Evolutionary conservation across 768 basidiomycete genomes (phyloP).

Genomic region (Royoungia palumana): DNA sequence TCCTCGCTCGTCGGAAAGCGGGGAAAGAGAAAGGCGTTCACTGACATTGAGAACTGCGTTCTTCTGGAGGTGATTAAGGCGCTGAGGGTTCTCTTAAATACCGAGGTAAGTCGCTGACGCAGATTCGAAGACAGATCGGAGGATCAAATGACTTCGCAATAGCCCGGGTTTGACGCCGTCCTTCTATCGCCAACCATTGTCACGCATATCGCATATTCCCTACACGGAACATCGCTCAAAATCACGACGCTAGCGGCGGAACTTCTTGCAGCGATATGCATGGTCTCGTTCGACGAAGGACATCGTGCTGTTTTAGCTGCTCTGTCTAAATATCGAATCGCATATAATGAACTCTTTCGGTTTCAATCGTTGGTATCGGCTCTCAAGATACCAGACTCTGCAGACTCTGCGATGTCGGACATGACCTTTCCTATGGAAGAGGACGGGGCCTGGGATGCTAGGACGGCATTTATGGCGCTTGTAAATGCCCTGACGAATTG

Average conservation of each 20-base stretch:
- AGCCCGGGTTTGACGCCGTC: constrained; percentile 74
- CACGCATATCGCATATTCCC: constrained; percentile 67
- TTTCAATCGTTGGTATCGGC: constrained; percentile 73
- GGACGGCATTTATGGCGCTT: constrained; percentile 71
- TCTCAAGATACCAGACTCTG: constrained; percentile 51
- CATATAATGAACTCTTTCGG: constrained; percentile 69
- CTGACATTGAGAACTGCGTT: constrained; percentile 64
- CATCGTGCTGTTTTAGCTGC: constrained; percentile 73
- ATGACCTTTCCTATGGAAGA: constrained; percentile 47
- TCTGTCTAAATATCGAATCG: constrained; percentile 74
- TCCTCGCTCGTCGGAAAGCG: constrained; percentile 61
- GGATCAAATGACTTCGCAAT: not conserved
- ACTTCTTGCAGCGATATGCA: constrained; percentile 79
- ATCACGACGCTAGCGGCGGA: constrained; percentile 69
- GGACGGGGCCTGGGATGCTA: constrained; percentile 77
- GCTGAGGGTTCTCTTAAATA: constrained; percentile 79
- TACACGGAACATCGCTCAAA: constrained; percentile 65
- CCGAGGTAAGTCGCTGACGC: constrained; percentile 50
- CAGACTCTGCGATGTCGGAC: constrained; percentile 32
- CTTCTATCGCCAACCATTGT: constrained; percentile 61
- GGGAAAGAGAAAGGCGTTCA: constrained; percentile 56
- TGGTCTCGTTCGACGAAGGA: constrained; percentile 67
- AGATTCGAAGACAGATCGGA: not conserved
- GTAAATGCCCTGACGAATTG: constrained; percentile 77
- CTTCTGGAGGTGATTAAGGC: constrained; percentile 77